Percentiles rank a stretch among this genome's conserved stretches.
These are phyloP conservation scores for Begonia fuchsioides DNA, from an alignment of 306 rosid species.

Conservation along the genomic window DNA sequence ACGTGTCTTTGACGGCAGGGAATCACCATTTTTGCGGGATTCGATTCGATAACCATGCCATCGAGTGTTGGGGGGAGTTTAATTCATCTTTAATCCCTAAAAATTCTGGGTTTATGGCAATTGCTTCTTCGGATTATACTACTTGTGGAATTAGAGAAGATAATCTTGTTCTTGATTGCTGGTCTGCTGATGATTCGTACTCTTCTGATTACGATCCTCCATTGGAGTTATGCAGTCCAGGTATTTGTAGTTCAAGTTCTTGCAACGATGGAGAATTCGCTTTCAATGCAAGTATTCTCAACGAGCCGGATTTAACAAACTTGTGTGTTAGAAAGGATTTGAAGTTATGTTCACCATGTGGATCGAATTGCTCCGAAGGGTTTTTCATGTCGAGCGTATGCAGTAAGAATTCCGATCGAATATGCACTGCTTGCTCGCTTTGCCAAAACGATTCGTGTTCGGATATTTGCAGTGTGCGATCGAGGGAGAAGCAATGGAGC, in stretches of 20 bases:
- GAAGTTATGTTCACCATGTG: conserved; percentile 78
- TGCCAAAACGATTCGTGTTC: conserved; percentile 86
- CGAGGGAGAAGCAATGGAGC: conserved; percentile 34
- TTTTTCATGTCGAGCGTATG: conserved; percentile 79
- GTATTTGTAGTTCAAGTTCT: conserved; percentile 40
- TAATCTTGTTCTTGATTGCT: conserved; percentile 71
- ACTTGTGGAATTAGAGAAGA: conserved; percentile 84
- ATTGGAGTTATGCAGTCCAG: conserved; percentile 80
- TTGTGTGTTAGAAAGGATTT: conserved; percentile 58
- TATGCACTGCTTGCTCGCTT: conserved; percentile 85
- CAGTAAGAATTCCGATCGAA: conserved; percentile 44
- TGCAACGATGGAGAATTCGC: conserved; percentile 43
- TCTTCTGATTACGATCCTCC: conserved; percentile 58
- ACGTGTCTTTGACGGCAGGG: conserved; percentile 49
- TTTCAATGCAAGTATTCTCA: conserved; percentile 65
- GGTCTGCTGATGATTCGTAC: conserved; percentile 41
- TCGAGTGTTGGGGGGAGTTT: conserved; percentile 73
- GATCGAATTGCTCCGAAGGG: conserved; percentile 62
- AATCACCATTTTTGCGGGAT: conserved; percentile 63
- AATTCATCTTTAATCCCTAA: conserved; percentile 54
- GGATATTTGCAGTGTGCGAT: conserved; percentile 35
- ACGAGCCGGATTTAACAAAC: conserved; percentile 56
- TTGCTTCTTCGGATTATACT: conserved; percentile 68
- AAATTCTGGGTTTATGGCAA: conserved; percentile 53
- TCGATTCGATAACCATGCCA: conserved; percentile 54